Percentiles rank a stretch among this genome's conserved stretches.
These are phyloP conservation scores for Zygosaccharomyces lentus DNA, from an alignment of 805 yeast genomes.

Conservation along the genomic window DNA sequence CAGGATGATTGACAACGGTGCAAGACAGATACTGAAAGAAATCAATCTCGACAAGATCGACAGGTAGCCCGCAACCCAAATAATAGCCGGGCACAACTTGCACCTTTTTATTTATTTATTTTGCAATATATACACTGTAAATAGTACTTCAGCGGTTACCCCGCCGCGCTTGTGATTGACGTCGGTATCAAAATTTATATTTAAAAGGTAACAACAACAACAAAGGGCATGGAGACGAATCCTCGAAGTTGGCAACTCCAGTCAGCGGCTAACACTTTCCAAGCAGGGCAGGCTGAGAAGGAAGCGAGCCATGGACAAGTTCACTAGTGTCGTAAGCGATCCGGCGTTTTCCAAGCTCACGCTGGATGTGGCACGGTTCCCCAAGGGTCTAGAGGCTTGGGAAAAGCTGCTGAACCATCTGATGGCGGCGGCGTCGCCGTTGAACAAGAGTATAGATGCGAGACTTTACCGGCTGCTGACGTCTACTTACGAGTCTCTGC, in stretches of 20 bases:
- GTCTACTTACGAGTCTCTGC: constrained; percentile 29
- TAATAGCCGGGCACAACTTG: neutral
- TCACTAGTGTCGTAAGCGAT: constrained; percentile 16
- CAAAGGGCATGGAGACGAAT: neutral
- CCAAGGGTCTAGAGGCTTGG: constrained; percentile 30
- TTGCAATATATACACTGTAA: neutral
- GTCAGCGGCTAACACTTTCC: neutral
- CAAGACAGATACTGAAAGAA: constrained; percentile 72
- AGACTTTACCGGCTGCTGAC: constrained; percentile 19
- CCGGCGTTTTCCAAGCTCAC: constrained; percentile 26
- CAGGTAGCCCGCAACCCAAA: constrained; percentile 16
- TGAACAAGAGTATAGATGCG: constrained; percentile 25
- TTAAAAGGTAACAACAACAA: no score
- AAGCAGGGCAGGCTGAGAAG: neutral
- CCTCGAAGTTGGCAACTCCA: neutral
- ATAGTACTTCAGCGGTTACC: constrained; percentile 2
- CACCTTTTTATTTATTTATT: neutral
- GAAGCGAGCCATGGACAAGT: constrained; percentile 22
- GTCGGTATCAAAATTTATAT: neutral
- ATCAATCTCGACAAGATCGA: constrained; percentile 66
- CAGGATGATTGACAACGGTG: constrained; percentile 67
- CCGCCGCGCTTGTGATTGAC: neutral
- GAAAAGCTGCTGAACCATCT: constrained; percentile 30
- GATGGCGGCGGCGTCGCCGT: constrained; percentile 23
- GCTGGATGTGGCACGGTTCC: constrained; percentile 26